Percentiles rank a stretch among this genome's conserved stretches.
Conservation (phyloP, 345 rosid genomes). For the Boechera retrofracta region DNA sequence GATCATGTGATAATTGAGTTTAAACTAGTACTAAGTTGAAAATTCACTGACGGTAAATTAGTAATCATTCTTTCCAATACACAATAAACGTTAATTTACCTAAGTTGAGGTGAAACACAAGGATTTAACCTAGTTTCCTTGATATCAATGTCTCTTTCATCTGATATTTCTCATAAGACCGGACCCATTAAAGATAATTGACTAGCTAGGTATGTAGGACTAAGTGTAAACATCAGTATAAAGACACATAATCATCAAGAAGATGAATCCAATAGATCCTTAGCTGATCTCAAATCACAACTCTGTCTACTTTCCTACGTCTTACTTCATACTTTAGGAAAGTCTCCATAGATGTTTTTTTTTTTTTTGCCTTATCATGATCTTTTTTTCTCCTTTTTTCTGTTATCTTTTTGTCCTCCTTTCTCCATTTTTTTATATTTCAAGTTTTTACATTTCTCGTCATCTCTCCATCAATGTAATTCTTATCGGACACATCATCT, state of each 20-base stretch:
- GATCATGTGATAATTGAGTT: not conserved
- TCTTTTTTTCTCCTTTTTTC: conserved; percentile 5
- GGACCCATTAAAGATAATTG: not conserved
- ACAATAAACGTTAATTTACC: not conserved
- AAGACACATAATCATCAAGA: not conserved
- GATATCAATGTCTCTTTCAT: conserved; percentile 11
- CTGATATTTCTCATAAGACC: not conserved
- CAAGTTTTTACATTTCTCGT: conserved; percentile 31
- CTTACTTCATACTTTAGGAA: conserved; percentile 24
- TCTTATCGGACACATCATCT: conserved; percentile 39
- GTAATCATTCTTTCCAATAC: not conserved
- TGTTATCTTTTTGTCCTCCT: conserved; percentile 21
- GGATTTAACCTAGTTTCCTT: not conserved
- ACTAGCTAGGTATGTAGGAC: not conserved
- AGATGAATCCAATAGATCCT: conserved; percentile 1
- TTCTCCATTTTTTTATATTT: conserved; percentile 1
- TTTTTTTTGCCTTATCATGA: not conserved
- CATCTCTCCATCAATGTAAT: conserved; percentile 34
- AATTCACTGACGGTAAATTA: not conserved
- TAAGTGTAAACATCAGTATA: conserved; percentile 8
- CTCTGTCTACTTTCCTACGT: conserved; percentile 4
- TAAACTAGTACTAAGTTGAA: not conserved
- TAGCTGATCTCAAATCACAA: not conserved
- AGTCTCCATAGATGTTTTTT: conserved; percentile 1
- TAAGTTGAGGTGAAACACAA: not conserved